Evolutionary conservation across 2,329 filamentous ascomycete genomes (phyloP), one percentile per base, ranked within the genome.

Genomic region (Fusarium acutatum): DNA sequence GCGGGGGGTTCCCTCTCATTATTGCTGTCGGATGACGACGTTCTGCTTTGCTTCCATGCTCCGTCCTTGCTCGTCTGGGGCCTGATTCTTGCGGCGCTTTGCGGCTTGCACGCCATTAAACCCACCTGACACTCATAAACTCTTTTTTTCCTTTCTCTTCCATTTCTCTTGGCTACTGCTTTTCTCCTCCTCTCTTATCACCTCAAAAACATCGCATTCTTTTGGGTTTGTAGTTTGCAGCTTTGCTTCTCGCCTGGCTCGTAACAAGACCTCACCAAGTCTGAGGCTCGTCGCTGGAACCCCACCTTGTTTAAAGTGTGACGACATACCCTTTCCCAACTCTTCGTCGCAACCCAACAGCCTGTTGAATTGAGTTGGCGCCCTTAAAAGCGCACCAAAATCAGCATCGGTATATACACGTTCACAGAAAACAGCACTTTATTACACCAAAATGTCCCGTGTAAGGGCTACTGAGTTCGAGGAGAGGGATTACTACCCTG

Each of bases 401-500:
- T 40, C 66, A 60, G 53, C 11, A 47, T 26, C 30, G 13, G 28
- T 28, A 58, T 26, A 35, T 54, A 60, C 58, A 50, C 34, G 44
- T 14, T 57, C 46, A 44, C 35, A 50, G 57, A 60, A 60, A 66
- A 54, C 43, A 47, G 47, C 47, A 64, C 38, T 57, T 63, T 34
- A 60, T 47, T 44, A 46, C 54, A 47, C 56, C 57, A 71, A 49
- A 67, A 81, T 81, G 80, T 72, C 79, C 65, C 67, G 78, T 32
- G 73, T 72, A 54, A 76, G 77, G 58, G 71, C 74, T 32, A 83
- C 80, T 74, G 85, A 86, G 14, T 83, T 86, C 64, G 85, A 86
- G 69, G 86, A 88, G 68, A 82, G 83, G 71, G 86, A 87, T 64
- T 83, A 81, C 65, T 85, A 84, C 73, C 60, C 79, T 22, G 59